Percentiles rank a stretch among this genome's conserved stretches.
phyloP scores from a whole-genome alignment of 2,329 filamentous ascomycete genomes.

The Aspergillus fumigatiaffinis region DNA sequence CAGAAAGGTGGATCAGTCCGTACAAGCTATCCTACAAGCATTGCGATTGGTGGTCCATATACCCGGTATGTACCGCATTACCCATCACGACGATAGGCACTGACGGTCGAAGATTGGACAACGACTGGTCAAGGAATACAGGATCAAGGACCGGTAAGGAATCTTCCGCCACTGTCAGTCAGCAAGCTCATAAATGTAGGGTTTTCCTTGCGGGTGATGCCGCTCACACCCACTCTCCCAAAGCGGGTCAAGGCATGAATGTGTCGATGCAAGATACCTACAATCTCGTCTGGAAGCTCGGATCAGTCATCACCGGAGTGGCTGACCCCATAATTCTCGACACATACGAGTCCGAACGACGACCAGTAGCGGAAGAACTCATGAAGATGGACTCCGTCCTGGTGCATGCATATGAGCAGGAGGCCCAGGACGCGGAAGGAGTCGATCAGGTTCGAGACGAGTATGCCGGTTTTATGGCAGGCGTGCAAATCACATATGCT shows the following conservation, averaged over 20 bases:
- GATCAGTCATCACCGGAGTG: conserved; percentile 41
- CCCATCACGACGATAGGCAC: no score
- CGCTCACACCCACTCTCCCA: conserved; percentile 57
- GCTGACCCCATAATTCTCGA: conserved; percentile 39
- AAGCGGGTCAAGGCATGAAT: conserved; percentile 58
- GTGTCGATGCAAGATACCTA: conserved; percentile 51
- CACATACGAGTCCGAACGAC: conserved; percentile 49
- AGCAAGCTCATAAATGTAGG: neutral
- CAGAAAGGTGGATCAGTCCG: conserved; percentile 6
- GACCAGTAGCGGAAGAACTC: conserved; percentile 37
- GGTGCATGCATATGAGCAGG: conserved; percentile 6
- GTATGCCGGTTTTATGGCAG: conserved; percentile 12
- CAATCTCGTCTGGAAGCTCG: conserved; percentile 56
- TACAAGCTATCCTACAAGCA: conserved; percentile 10
- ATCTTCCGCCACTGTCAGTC: no score
- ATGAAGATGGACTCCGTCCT: conserved; percentile 9
- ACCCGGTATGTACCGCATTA: conserved; percentile 6
- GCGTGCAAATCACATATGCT: conserved; percentile 8
- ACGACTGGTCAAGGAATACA: no score
- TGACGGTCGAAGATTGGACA: no score
- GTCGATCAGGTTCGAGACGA: conserved; percentile 7
- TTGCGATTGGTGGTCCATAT: conserved; percentile 16
- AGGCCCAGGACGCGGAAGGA: neutral
- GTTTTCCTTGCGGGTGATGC: conserved; percentile 2
- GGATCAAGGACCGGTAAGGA: no score